These are phyloP conservation scores for Toxoplasma gondii DNA, from an alignment of 169 alveolate species.

Conservation along the genomic window DNA sequence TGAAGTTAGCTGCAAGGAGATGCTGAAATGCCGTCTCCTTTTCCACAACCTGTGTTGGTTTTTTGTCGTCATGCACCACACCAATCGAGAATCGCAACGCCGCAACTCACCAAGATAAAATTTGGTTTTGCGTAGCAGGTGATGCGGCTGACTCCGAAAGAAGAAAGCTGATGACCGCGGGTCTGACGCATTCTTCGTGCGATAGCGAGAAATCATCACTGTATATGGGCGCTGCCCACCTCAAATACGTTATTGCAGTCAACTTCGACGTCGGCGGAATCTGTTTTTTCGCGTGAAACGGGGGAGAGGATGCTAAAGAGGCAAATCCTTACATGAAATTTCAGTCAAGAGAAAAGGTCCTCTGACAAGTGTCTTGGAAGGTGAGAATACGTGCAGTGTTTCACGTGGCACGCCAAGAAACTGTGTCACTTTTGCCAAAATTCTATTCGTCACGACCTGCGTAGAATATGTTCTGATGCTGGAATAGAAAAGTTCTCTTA, in stretches of 20 bases:
- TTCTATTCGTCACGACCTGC: neutral
- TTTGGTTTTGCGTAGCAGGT: neutral
- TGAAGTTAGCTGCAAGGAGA: neutral
- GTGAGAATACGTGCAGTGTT: neutral
- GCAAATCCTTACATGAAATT: neutral
- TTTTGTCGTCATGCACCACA: neutral
- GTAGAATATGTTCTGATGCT: neutral
- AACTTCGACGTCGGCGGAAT: neutral
- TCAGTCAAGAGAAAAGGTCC: neutral
- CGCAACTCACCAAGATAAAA: slow-evolving; percentile 23
- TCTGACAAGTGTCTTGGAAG: slow-evolving; percentile 27
- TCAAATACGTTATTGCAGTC: slow-evolving; percentile 14
- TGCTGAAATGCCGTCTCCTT: slow-evolving; percentile 20
- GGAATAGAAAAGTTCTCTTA: slow-evolving; percentile 8
- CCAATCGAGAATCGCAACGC: neutral
- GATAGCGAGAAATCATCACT: neutral
- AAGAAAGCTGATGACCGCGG: slow-evolving; percentile 29
- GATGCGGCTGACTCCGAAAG: neutral
- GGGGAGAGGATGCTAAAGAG: neutral
- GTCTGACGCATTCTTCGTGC: neutral
- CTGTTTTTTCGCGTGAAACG: neutral
- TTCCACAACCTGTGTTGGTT: neutral
- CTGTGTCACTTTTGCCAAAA: neutral
- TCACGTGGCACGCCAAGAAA: slow-evolving; percentile 20
- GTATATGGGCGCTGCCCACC: slow-evolving; percentile 1